phyloP scores from a whole-genome alignment of 257 asterid genomes.

The Thymus mandschuricus region DNA sequence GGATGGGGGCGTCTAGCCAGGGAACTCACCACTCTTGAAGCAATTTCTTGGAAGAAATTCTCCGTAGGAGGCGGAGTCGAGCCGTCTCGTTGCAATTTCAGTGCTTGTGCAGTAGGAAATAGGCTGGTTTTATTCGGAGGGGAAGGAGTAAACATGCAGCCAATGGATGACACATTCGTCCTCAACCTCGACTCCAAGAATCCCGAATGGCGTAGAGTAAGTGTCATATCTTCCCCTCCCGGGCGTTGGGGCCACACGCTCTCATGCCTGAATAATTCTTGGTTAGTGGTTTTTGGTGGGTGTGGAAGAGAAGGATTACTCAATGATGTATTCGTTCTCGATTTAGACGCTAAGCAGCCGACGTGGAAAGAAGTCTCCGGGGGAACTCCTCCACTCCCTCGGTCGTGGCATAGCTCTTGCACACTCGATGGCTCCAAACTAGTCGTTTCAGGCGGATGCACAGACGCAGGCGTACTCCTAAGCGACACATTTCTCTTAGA shows the following conservation, averaged over 20 bases:
- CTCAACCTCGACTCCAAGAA: conserved; percentile 72
- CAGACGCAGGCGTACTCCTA: conserved; percentile 81
- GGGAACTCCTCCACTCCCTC: conserved; percentile 77
- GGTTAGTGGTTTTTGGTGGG: conserved; percentile 87
- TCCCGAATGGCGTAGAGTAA: conserved; percentile 83
- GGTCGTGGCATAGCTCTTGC: conserved; percentile 95
- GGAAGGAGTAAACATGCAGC: conserved; percentile 93
- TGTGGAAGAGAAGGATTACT: conserved; percentile 84
- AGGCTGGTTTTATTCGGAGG: conserved; percentile 88
- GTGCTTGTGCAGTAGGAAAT: conserved; percentile 92
- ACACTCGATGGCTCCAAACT: conserved; percentile 87
- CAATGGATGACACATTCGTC: conserved; percentile 92
- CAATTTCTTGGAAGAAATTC: conserved; percentile 77
- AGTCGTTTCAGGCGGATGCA: conserved; percentile 91
- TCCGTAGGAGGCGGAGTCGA: conserved; percentile 85
- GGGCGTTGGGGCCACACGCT: conserved; percentile 97
- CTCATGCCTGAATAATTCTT: conserved; percentile 76
- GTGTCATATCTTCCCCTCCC: conserved; percentile 79
- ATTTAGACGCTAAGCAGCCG: conserved; percentile 82
- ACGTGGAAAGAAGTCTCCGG: conserved; percentile 84
- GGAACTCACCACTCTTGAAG: conserved; percentile 90
- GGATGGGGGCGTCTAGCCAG: conserved; percentile 94
- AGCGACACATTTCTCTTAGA: conserved; percentile 75
- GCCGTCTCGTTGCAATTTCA: conserved; percentile 89
- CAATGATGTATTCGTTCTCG: conserved; percentile 80